Evolutionary conservation across 2,329 filamentous ascomycete genomes (phyloP).

Genomic region (Chrysoporthe cubensis): DNA sequence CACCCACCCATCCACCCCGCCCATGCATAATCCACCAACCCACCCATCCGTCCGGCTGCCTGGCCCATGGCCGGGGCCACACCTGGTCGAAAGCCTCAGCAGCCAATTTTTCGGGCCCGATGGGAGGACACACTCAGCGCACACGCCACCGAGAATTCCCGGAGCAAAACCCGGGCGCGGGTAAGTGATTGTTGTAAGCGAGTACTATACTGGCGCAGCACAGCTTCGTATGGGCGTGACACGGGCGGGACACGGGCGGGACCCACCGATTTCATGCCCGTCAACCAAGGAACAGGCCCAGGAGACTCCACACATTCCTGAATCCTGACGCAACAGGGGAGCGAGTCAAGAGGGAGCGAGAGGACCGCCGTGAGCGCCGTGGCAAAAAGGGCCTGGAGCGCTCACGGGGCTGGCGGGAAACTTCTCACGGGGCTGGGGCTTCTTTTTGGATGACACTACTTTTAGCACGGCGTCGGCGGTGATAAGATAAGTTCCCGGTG

Average conservation of each 20-base stretch:
- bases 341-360: background rate
- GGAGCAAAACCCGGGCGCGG: background rate
- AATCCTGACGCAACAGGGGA: background rate
- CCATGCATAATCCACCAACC: background rate
- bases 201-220: background rate
- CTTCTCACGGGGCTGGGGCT: background rate
- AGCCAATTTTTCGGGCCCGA: background rate
- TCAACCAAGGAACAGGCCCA: background rate
- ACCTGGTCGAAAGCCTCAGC: background rate
- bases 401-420: background rate
- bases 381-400: background rate
- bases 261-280: constrained; percentile 3
- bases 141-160: constrained; percentile 2
- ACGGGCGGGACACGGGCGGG: background rate
- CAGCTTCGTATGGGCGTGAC: background rate
- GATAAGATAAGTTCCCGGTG: constrained; percentile 10
- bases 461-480: constrained; percentile 1
- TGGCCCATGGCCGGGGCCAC: background rate
- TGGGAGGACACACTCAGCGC: background rate
- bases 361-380: constrained; percentile 25
- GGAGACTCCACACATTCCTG: constrained; percentile 2
- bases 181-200: too few species aligned
- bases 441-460: background rate
- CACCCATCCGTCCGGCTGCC: background rate
- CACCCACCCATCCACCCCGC: background rate